phyloP scores from a whole-genome alignment of 2,329 filamentous ascomycete species.

The Rhinocladiella mackenziei region DNA sequence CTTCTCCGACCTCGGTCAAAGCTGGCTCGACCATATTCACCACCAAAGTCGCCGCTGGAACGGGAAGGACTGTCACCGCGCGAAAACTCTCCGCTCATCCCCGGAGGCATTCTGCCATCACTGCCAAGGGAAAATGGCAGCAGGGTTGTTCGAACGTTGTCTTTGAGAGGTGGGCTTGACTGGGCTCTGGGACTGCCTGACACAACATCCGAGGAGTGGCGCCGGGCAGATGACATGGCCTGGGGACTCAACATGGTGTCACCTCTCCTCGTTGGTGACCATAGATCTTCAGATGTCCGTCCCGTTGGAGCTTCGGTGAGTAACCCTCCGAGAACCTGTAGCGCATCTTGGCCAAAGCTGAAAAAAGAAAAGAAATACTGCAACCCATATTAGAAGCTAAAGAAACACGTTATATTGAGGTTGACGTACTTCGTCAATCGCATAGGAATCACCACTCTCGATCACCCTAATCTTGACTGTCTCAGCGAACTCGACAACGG shows the following conservation, averaged over 20 bases:
- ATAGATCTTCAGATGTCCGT: conserved; percentile 36
- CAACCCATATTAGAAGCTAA: conserved; percentile 6
- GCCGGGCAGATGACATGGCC: conserved; percentile 4
- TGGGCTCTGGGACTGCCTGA: conserved; percentile 14
- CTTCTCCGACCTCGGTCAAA: conserved; percentile 52
- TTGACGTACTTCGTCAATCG: conserved; percentile 80
- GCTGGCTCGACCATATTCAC: conserved; percentile 33
- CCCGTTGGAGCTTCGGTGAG: conserved; percentile 60
- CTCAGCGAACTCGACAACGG: conserved; percentile 85
- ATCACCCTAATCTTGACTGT: conserved; percentile 91
- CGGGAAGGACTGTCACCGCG: conserved; percentile 38
- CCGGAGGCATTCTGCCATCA: conserved; percentile 45
- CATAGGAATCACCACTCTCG: conserved; percentile 89
- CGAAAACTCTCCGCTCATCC: conserved; percentile 42
- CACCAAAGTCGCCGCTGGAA: conserved; percentile 32
- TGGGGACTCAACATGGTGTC: conserved; percentile 6
- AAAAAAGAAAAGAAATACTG: conserved; percentile 98
- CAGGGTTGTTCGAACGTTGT: conserved; percentile 60
- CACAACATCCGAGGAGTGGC: conserved; percentile 15
- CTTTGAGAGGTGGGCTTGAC: conserved; percentile 40
- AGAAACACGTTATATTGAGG: background rate
- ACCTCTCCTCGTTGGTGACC: conserved; percentile 27
- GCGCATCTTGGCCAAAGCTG: conserved; percentile 74
- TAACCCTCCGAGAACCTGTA: conserved; percentile 70
- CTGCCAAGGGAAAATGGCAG: conserved; percentile 49